Evolutionary conservation across 2,329 filamentous ascomycete species (phyloP).

Genomic region (Aspergillus novoparasiticus): DNA sequence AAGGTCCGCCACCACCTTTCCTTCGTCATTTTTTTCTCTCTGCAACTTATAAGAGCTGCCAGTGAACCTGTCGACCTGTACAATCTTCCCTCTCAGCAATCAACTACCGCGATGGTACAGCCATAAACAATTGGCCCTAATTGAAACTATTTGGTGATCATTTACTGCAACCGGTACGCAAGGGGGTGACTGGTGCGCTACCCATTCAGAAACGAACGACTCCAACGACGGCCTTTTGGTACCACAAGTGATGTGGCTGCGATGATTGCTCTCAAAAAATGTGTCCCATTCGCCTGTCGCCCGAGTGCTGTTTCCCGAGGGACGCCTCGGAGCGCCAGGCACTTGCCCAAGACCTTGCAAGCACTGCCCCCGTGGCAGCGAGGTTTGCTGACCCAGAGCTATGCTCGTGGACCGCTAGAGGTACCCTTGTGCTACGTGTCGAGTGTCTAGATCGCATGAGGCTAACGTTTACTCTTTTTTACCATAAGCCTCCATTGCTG

Average conservation of each 20-base stretch:
- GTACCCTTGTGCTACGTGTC: conserved; percentile 12
- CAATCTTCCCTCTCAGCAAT: not conserved
- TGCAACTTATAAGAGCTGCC: not conserved
- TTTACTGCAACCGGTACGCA: not conserved
- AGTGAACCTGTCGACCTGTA: too few species aligned
- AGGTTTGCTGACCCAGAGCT: conserved; percentile 26
- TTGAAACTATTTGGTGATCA: not conserved
- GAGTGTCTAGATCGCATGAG: not conserved
- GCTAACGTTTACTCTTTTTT: not conserved
- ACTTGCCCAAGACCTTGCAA: not conserved
- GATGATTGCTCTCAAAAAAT: not conserved
- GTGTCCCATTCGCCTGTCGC: not conserved
- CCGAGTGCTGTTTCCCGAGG: not conserved
- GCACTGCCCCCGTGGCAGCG: conserved; percentile 4
- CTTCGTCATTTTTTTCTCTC: not conserved
- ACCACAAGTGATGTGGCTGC: not conserved
- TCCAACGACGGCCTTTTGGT: not conserved
- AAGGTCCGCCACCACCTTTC: not conserved
- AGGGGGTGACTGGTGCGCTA: not conserved
- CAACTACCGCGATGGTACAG: not conserved
- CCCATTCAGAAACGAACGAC: not conserved
- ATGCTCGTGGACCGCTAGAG: conserved; percentile 27
- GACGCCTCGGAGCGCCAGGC: not conserved
- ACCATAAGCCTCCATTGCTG: conserved; percentile 46
- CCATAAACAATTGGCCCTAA: not conserved